phyloP scores from a whole-genome alignment of 768 basidiomycete species.

The Sarcomyxa edulis region DNA sequence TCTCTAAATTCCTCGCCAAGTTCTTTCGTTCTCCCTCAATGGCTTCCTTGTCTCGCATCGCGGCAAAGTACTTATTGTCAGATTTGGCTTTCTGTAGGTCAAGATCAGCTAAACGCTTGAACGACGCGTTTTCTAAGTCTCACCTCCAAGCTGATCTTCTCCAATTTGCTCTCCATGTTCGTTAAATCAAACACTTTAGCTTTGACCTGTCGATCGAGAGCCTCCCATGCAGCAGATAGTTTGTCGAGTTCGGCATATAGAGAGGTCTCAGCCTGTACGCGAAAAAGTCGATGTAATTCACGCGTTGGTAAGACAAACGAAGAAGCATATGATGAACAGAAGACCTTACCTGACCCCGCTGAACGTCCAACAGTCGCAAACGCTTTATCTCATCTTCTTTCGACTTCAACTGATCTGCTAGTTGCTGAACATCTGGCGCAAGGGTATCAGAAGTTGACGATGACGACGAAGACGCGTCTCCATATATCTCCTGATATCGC shows the following conservation, averaged over 20 bases:
- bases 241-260: slow-evolving; percentile 84
- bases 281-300: too few species aligned
- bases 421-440: slow-evolving; percentile 43
- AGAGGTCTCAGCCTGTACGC: slow-evolving; percentile 58
- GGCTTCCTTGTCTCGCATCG: slow-evolving; percentile 86
- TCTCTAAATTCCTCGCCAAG: slow-evolving; percentile 42
- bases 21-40: slow-evolving; percentile 72
- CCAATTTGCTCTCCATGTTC: slow-evolving; percentile 65
- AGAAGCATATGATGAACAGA: slow-evolving; percentile 7
- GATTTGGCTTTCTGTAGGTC: slow-evolving; percentile 81
- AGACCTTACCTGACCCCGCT: slow-evolving; percentile 56
- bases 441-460: too few species aligned
- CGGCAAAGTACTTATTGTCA: slow-evolving; percentile 90
- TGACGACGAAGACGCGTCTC: slow-evolving; percentile 41
- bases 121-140: slow-evolving; percentile 15
- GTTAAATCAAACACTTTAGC: slow-evolving; percentile 84
- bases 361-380: slow-evolving; percentile 56
- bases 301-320: too few species aligned
- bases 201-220: slow-evolving; percentile 72
- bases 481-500: slow-evolving; percentile 61
- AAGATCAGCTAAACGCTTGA: background rate
- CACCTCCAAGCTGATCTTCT: slow-evolving; percentile 66
- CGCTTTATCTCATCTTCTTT: slow-evolving; percentile 67
- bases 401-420: slow-evolving; percentile 50
- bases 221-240: slow-evolving; percentile 83